These are phyloP conservation scores for Tolypocladium tropicale DNA, from an alignment of 2,329 filamentous ascomycete genomes.

Conservation along the genomic window DNA sequence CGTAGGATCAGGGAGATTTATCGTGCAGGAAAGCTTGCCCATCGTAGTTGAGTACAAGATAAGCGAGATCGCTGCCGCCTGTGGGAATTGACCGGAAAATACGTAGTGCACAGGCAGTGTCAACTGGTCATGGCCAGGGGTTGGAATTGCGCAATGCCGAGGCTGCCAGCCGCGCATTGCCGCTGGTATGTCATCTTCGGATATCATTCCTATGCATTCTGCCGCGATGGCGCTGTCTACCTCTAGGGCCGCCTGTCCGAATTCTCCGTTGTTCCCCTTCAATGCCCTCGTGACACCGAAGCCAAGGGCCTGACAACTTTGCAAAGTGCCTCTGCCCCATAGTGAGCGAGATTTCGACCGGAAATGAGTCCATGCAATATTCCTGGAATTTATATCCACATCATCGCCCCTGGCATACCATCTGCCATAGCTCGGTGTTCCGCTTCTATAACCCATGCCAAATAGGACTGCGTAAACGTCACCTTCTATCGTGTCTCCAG, in stretches of 20 bases:
- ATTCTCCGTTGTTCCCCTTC: background rate
- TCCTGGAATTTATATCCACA: background rate
- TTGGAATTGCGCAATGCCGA: background rate
- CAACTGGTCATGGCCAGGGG: background rate
- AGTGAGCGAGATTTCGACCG: background rate
- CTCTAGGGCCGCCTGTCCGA: background rate
- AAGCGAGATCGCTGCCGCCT: conserved; percentile 22
- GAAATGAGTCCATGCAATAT: background rate
- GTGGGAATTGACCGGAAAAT: background rate
- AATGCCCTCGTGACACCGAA: background rate
- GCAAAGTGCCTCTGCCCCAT: background rate
- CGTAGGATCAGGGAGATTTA: conserved; percentile 29
- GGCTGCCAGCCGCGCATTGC: background rate
- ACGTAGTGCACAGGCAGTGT: background rate
- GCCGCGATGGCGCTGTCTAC: background rate
- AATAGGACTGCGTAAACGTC: background rate
- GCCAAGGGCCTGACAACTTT: background rate
- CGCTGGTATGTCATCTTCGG: background rate
- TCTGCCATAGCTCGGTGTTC: background rate
- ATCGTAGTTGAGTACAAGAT: conserved; percentile 32
- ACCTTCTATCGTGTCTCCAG: conserved; percentile 10
- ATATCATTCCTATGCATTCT: background rate
- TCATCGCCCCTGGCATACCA: background rate
- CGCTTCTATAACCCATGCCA: background rate
- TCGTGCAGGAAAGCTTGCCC: conserved; percentile 21